These are phyloP conservation scores for Kodamaea lidongshanica DNA, from an alignment of 805 yeast species.

Conservation along the genomic window DNA sequence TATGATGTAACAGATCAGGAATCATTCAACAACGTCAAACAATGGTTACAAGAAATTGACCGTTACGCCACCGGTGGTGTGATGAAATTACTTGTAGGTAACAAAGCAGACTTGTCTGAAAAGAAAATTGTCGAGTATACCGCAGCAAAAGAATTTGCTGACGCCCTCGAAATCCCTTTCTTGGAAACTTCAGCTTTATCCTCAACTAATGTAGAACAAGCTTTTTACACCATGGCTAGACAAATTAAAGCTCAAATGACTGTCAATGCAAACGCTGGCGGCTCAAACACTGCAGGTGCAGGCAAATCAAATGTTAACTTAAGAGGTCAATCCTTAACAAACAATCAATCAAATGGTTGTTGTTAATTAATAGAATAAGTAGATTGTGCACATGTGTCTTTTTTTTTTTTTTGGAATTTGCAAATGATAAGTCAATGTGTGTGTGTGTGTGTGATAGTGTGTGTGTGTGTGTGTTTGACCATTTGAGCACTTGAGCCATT, in stretches of 20 bases:
- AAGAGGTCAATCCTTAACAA: constrained; percentile 55
- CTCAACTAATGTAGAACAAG: constrained; percentile 96
- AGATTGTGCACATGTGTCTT: background rate
- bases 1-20: constrained; percentile 98
- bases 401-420: background rate
- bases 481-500: too few species aligned
- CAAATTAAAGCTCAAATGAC: constrained; percentile 96
- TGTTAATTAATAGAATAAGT: constrained; percentile 22
- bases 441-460: too few species aligned
- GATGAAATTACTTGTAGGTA: constrained; percentile 91
- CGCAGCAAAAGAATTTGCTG: constrained; percentile 96
- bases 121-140: constrained; percentile 94
- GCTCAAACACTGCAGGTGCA: constrained; percentile 21
- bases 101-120: constrained; percentile 89
- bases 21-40: constrained; percentile 91
- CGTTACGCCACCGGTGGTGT: constrained; percentile 98
- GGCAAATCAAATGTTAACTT: constrained; percentile 65
- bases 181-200: constrained; percentile 94
- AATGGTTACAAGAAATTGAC: constrained; percentile 98
- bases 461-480: too few species aligned
- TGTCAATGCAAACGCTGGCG: constrained; percentile 42
- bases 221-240: constrained; percentile 97
- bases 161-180: constrained; percentile 88
- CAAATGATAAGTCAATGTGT: background rate
- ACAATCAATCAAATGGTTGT: constrained; percentile 34